Percentiles rank a stretch among this genome's conserved stretches.
Conservation (phyloP, 2,329 filamentous ascomycete genomes). For the Aspergillus pseudotamarii region DNA sequence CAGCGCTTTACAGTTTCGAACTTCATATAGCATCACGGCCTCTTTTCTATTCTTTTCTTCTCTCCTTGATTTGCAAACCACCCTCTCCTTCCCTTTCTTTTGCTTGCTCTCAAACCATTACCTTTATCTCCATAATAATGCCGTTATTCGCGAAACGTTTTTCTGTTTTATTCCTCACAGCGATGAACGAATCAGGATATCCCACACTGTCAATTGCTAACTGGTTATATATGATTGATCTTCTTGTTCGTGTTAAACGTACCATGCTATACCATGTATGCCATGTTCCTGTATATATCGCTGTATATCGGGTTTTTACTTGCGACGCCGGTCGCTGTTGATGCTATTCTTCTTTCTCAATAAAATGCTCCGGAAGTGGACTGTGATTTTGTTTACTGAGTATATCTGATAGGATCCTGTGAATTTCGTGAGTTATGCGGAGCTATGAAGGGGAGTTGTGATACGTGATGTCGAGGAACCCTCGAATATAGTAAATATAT, state of each 20-base stretch:
- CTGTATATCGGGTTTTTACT: not conserved
- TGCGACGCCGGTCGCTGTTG: not conserved
- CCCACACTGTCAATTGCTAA: slow-evolving; percentile 1
- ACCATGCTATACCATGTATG: not conserved
- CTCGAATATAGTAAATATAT: not conserved
- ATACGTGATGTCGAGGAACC: not conserved
- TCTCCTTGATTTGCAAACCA: not conserved
- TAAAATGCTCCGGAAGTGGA: not conserved
- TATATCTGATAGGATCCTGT: not conserved
- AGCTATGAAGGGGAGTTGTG: not conserved
- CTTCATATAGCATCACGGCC: not conserved
- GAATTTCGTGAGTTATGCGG: not conserved
- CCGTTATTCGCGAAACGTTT: not conserved
- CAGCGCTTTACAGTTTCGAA: slow-evolving; percentile 16
- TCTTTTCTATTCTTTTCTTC: not conserved
- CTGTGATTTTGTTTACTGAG: not conserved
- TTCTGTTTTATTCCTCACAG: not conserved
- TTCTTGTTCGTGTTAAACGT: not conserved
- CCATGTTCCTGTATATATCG: not conserved
- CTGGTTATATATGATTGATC: not conserved
- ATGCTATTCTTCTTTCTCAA: not conserved
- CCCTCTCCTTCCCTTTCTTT: not conserved
- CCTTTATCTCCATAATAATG: slow-evolving; percentile 1
- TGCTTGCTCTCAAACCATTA: slow-evolving; percentile 10
- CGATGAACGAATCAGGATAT: slow-evolving; percentile 5